Evolutionary conservation across 2,329 filamentous ascomycete species (phyloP).

Genomic region (Pseudogymnoascus sp.): DNA sequence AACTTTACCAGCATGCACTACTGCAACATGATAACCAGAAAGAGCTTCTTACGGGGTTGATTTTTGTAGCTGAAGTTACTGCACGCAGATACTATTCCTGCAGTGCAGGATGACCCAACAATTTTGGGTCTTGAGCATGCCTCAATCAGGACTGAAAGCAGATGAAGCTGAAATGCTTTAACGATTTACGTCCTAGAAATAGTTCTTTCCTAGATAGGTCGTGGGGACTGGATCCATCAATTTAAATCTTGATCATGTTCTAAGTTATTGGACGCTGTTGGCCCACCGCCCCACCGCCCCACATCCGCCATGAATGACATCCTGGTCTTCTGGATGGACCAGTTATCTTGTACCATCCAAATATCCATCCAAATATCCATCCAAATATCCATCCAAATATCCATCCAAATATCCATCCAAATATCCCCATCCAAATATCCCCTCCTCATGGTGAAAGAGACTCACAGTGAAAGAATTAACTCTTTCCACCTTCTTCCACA

Average conservation of each 20-base stretch:
- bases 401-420: no score
- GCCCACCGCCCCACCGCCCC: no score
- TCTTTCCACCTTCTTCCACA: neutral
- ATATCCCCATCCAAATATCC: neutral
- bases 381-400: neutral
- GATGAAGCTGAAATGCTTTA: neutral
- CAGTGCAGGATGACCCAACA: neutral
- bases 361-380: neutral
- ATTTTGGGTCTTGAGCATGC: neutral
- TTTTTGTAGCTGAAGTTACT: neutral
- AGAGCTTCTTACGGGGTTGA: neutral
- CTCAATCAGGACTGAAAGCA: neutral
- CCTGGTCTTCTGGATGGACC: neutral
- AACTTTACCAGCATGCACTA: constrained; percentile 6
- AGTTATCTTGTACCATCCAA: neutral
- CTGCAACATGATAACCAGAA: neutral
- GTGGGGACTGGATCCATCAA: neutral
- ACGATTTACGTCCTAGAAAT: neutral
- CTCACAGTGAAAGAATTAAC: neutral
- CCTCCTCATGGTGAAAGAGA: no score
- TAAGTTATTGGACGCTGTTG: no score
- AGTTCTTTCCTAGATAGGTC: neutral
- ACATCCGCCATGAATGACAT: neutral
- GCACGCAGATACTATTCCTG: neutral
- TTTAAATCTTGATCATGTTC: no score